A percentile compares a stretch with the other conserved stretches of the same genome.
These are phyloP conservation scores for Hygrophorus russula DNA, from an alignment of 768 basidiomycete species.

Conservation along the genomic window DNA sequence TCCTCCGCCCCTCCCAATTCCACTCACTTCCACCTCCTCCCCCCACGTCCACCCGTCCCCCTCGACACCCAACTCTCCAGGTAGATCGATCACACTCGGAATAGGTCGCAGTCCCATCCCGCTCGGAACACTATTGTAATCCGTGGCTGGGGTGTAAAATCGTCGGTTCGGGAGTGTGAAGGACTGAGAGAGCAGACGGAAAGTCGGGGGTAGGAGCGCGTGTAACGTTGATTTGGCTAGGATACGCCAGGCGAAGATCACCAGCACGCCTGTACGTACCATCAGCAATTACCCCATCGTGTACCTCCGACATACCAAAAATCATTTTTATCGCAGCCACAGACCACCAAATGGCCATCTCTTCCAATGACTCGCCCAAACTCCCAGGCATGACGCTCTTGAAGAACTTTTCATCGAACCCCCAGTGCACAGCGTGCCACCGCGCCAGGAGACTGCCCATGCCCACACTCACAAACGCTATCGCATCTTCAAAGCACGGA, in stretches of 20 bases:
- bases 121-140: conserved; percentile 61
- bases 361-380: conserved; percentile 30
- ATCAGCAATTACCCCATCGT: too few relatives aligned
- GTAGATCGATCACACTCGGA: conserved; percentile 80
- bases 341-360: conserved; percentile 34
- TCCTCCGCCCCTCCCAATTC: conserved; percentile 12
- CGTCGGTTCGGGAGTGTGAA: conserved; percentile 72
- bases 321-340: conserved; percentile 36
- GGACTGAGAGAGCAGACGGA: conserved; percentile 59
- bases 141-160: conserved; percentile 87
- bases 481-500: conserved; percentile 96
- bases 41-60: conserved; percentile 36
- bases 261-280: conserved; percentile 65
- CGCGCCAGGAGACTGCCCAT: conserved; percentile 59
- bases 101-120: conserved; percentile 58
- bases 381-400: conserved; percentile 46
- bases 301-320: conserved; percentile 30
- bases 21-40: conserved; percentile 21
- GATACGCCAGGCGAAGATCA: conserved; percentile 84
- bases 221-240: conserved; percentile 72
- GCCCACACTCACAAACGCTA: conserved; percentile 81
- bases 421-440: conserved; percentile 47
- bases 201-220: conserved; percentile 69
- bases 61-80: conserved; percentile 31
- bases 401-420: conserved; percentile 23